Conservation (phyloP, 2,329 filamentous ascomycete species). For the Orbilia javanica region DNA sequence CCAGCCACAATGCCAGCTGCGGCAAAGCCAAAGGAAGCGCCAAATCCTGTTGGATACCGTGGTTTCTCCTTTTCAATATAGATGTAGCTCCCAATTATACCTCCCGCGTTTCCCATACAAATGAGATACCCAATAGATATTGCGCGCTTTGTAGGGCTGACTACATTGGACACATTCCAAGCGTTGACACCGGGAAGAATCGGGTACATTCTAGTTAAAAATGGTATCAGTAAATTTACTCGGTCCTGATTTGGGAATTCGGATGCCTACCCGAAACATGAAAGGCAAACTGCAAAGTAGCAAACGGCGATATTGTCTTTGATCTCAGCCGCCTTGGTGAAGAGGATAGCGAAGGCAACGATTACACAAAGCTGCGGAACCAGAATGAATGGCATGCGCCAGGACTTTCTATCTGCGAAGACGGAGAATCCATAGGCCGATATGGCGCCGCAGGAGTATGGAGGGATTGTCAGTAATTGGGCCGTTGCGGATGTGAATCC, state of each 20-base stretch:
- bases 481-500: conserved; percentile 65
- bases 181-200: conserved; percentile 66
- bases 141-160: conserved; percentile 65
- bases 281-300: conserved; percentile 67
- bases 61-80: conserved; percentile 63
- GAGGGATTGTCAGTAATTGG: conserved; percentile 64
- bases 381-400: conserved; percentile 66
- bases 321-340: conserved; percentile 65
- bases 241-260: conserved; percentile 53
- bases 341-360: conserved; percentile 65
- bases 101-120: conserved; percentile 66
- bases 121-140: conserved; percentile 67
- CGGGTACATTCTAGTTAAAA: conserved; percentile 66
- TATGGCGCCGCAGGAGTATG: conserved; percentile 64
- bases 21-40: conserved; percentile 63
- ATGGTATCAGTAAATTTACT: neutral
- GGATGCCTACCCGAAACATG: conserved; percentile 64
- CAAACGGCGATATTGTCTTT: conserved; percentile 66
- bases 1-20: conserved; percentile 57
- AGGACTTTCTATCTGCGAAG: conserved; percentile 65
- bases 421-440: conserved; percentile 64
- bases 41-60: conserved; percentile 64
- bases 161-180: conserved; percentile 66
- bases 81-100: conserved; percentile 64
- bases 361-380: conserved; percentile 64